Base-by-base conservation (phyloP, 73 alveolate species). In the Urostyla sp. region DNA sequence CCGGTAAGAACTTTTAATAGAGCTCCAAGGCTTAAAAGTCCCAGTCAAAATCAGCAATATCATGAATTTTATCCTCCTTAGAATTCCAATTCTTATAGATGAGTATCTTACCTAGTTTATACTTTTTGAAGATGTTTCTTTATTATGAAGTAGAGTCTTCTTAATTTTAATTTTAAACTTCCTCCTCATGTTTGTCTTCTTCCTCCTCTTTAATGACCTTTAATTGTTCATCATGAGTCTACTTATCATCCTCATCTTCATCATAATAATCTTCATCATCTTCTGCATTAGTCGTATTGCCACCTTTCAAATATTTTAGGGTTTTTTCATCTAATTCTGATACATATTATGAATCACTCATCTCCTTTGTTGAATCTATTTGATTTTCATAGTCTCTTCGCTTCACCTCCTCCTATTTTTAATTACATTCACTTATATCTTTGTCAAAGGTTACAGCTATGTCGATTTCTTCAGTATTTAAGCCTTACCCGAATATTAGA, bases 1-100 rank as follows among this genome's bases (percentile, higher is more conserved):
- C 74, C 48, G 88, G 89, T 15, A 61, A 15, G 24, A 49, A 43
- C 7, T 67, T 35, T 6, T 49, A 38, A 49, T 73, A 58, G n/a
- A 60, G 27, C 32, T 84, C 76, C 27, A 5, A 56, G 0, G 78
- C 87, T 46, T 83, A 27, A 44, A 50, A 45, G 10, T 40, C 79
- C 92, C 92, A 84, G n/a, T 57, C 49, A 60, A 28, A 84, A 16
- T 84, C 92, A n/a, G 32, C 40, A 6, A 32, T 50, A 31, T 38
- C 73, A 8, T 35, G 30, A 36, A 32, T 35, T n/a, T 51, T 55
- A 27, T 83, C 87, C 21, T 54, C 67, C 32, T 84, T 75, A 23
- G 31, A 13, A 0, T 61, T 51, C 44, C 48, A 75, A 27, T 75
- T 57, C 4, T 30, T 35, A 50, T 75, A 75, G 24, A 60, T 52